Base-by-base conservation (phyloP, 2,329 filamentous ascomycete genomes). In the Microcyclospora tardicrescens region DNA sequence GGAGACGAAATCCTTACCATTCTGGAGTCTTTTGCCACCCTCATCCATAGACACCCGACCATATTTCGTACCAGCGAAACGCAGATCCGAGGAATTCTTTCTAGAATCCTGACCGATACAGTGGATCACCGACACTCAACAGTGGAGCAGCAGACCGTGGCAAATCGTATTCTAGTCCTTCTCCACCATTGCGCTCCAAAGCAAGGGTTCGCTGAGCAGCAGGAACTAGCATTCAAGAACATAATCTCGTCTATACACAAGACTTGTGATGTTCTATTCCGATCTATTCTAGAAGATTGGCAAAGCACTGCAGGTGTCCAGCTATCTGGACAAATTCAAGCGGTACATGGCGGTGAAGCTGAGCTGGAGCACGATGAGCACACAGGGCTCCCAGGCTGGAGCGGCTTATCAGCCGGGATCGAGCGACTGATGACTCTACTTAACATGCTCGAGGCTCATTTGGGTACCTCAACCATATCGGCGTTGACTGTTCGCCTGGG, bases 121-220 rank as follows among this genome's bases (percentile, higher is more conserved):
- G 34, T 13, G 6, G 16, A 32, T 8, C 37, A 15, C 3, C n/a
- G 32, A 10, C 43, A 50, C 34, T 54, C 51, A 38, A 44, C 42
- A 10, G 36, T 43, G 12, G 33, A 32, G 5, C 48, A 54, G 35
- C 40, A 38, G 33, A 58, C 66, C 28, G 69, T 72, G 38, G 76
- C 83, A 11, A 74, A 78, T 34, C 72, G 69, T 16, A 61, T 94
- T 2, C 70, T 78, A 35, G 71, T 84, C 8, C 69, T 79, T n/a
- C 66, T 93, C 34, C 80, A 85, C 47, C 77, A 80, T 55, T 91
- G 84, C 38, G 81, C 84, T 1, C 77, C 84, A 5, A 95, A 94
- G 61, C 80, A 82, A 43, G 77, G 76, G 13, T 74, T 77, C 10
- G 72, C 73, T 15, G 79, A 84, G 15, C 85, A 93, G 59, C 95